phyloP scores from a whole-genome alignment of 164 flowering plant genomes.

The Santalum album region DNA sequence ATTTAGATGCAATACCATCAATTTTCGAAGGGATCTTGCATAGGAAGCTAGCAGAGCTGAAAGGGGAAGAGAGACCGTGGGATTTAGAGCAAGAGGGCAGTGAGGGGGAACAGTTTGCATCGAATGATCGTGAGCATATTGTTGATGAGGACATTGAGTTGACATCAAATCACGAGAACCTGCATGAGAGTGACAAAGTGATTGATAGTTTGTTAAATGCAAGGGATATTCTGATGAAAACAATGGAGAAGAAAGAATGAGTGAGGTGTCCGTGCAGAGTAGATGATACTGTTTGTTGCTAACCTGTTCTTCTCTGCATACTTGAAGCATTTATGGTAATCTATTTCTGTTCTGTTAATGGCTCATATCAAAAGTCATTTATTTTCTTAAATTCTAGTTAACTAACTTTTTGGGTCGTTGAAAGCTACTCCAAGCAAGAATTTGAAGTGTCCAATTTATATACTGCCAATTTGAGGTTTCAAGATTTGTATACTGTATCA shows the following conservation, averaged over 20 bases:
- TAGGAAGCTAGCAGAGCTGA: neutral
- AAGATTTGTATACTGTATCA: too few species aligned
- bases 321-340: too few species aligned
- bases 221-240: slow-evolving; percentile 39
- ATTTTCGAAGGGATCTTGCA: neutral
- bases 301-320: too few species aligned
- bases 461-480: too few species aligned
- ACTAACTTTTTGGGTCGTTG: too few species aligned
- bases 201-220: slow-evolving; percentile 64
- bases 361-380: too few species aligned
- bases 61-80: slow-evolving; percentile 22
- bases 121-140: too few species aligned
- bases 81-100: slow-evolving; percentile 58
- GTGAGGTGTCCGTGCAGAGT: neutral
- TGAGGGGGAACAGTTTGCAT: slow-evolving; percentile 59
- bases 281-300: too few species aligned
- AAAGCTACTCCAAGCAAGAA: too few species aligned
- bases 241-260: slow-evolving; percentile 40
- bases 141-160: slow-evolving; percentile 43
- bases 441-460: too few species aligned
- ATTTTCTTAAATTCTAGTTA: too few species aligned
- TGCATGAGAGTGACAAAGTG: slow-evolving; percentile 62
- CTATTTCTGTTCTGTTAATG: too few species aligned
- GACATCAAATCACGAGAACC: slow-evolving; percentile 56
- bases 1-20: neutral